Evolutionary conservation across 768 basidiomycete species (phyloP).

Genomic region (Harrya chromipes): DNA sequence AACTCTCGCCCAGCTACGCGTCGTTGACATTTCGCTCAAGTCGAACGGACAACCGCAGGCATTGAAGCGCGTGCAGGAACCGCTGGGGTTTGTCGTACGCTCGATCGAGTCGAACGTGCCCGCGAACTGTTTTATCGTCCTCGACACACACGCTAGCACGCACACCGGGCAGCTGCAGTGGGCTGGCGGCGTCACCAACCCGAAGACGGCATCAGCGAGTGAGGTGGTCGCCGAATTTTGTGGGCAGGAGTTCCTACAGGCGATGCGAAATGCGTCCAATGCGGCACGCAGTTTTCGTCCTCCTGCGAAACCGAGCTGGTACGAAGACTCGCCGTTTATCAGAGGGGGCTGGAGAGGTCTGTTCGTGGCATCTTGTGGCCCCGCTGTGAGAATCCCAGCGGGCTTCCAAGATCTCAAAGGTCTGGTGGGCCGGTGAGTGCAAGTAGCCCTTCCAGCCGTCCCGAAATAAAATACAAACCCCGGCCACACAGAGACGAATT

Average conservation of each 20-base stretch:
- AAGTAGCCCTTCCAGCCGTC: too few relatives aligned
- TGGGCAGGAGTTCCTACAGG: background rate
- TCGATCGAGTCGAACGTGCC: background rate
- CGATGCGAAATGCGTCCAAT: background rate
- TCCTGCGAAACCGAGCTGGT: background rate
- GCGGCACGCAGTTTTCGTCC: background rate
- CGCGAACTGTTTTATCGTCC: background rate
- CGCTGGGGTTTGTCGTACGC: too few relatives aligned
- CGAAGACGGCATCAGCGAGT: background rate
- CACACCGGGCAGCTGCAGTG: background rate
- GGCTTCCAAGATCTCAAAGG: background rate
- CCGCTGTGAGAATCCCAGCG: background rate
- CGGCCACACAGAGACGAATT: background rate
- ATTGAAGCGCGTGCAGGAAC: background rate
- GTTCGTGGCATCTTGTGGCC: background rate
- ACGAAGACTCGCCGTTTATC: background rate
- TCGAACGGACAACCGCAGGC: background rate
- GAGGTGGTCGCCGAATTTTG: background rate
- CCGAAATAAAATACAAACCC: too few relatives aligned
- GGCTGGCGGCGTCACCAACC: rapidly evolving
- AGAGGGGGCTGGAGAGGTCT: background rate
- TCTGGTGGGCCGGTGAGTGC: background rate
- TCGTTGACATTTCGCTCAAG: background rate
- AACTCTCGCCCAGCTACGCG: background rate
- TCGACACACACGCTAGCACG: background rate